Base-by-base conservation (phyloP, 371 early-diverging fungal species). In the Saksenaea vasiformis region DNA sequence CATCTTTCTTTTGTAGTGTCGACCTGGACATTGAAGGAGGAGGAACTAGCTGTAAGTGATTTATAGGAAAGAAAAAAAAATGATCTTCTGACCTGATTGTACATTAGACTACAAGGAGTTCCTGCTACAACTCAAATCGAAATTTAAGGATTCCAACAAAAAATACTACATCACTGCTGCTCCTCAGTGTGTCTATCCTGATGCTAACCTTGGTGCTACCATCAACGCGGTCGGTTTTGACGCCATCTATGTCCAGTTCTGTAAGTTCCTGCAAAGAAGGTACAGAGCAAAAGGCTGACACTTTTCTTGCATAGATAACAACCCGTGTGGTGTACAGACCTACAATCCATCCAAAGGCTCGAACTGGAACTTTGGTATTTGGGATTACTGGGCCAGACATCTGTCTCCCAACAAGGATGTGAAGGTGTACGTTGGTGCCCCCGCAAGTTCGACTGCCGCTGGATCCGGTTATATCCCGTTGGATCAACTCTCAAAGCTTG, bases 161-260 rank as follows among this genome's bases (percentile, higher is more conserved):
- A 72, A 71, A n/a, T 91, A 90, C 62, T 90, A 88, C 54, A 76
- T 90, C n/a, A 82, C 91, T 0, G 87, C 87, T 35, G 90, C 92
- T 5, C 92, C 92, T 3, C 91, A 91, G 64, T 91, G 92, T 60
- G 87, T 85, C 0, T 92, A 79, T 65, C 91, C 91, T 13, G 92
- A 91, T 61, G 73, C 78, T 1, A 84, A 84, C 14, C 71, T 90
- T 24, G 80, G 80, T 31, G 47, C 71, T 0, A 78, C 86, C 0
- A 67, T 90, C 11, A 84, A 84, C 60, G 53, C 35, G 5, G 80
- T 79, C 3, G 83, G 87, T 67, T 80, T 92, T 54, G 92, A 92
- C 71, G 79, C 88, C 69, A 78, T 91, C 11, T 88, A 75, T 62
- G 87, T 90, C 5, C 91, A 91, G 68, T 91, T 89, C 69, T 91